Conservation (phyloP, 768 basidiomycete genomes). For the Clitopilus hobsonii region DNA sequence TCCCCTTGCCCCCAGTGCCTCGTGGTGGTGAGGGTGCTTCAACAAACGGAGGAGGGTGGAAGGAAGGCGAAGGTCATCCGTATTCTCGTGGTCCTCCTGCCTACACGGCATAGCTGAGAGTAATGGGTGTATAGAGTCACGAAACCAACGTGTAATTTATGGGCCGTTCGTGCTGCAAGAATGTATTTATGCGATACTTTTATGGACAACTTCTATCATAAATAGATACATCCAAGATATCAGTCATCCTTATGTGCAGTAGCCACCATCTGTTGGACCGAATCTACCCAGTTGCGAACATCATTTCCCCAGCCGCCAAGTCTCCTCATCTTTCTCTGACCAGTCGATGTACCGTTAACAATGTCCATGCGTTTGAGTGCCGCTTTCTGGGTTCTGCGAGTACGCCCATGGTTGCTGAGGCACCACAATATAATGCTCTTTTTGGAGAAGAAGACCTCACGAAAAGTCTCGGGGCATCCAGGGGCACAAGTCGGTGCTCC, state of each 20-base stretch:
- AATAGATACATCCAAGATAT: too few species aligned
- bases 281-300: conserved; percentile 33
- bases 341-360: conserved; percentile 21
- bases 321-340: conserved; percentile 36
- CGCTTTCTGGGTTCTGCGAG: conserved; percentile 19
- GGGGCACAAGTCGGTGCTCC: conserved; percentile 37
- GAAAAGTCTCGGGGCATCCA: conserved; percentile 41
- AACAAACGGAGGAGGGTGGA: not conserved
- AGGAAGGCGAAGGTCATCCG: not conserved
- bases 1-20: not conserved
- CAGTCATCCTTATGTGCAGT: not conserved
- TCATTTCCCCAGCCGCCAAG: conserved; percentile 49
- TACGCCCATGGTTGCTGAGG: conserved; percentile 32
- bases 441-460: conserved; percentile 38
- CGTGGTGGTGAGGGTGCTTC: not conserved
- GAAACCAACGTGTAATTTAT: too few species aligned
- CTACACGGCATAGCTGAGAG: not conserved
- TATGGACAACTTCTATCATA: too few species aligned
- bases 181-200: too few species aligned
- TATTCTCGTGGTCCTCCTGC: not conserved
- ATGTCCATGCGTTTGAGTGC: conserved; percentile 29
- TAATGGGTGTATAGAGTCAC: too few species aligned
- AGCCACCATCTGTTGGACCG: conserved; percentile 25
- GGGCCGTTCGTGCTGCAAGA: not conserved
- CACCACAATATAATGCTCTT: conserved; percentile 53